phyloP scores from a whole-genome alignment of 805 yeast species.

The Deakozyma indianensis region DNA sequence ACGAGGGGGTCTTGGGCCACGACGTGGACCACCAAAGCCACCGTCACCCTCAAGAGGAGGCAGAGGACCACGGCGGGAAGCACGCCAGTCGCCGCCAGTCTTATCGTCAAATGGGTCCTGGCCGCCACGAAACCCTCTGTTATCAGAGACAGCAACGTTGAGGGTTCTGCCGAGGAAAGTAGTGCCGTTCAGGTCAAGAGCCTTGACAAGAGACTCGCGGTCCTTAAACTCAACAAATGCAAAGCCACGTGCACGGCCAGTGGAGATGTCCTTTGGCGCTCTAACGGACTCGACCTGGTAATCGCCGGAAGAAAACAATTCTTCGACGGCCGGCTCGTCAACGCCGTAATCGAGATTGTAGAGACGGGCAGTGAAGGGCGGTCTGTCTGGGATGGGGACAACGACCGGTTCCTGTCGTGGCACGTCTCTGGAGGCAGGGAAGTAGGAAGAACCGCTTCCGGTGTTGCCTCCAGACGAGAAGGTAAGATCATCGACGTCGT shows the following conservation, averaged over 20 bases:
- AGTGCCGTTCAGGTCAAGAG: slow-evolving; percentile 60
- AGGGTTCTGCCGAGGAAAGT: slow-evolving; percentile 56
- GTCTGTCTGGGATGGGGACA: slow-evolving; percentile 75
- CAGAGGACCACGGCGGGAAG: slow-evolving; percentile 11
- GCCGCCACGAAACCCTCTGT: slow-evolving; percentile 25
- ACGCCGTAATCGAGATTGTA: slow-evolving; percentile 76
- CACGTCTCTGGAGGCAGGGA: not conserved
- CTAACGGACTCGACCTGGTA: slow-evolving; percentile 43
- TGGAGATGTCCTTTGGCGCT: slow-evolving; percentile 55
- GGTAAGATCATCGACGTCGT: not conserved
- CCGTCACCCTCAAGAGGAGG: slow-evolving; percentile 3
- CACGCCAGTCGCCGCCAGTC: slow-evolving; percentile 13
- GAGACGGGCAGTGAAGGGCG: slow-evolving; percentile 87
- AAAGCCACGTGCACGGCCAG: slow-evolving; percentile 66
- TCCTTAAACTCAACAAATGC: slow-evolving; percentile 83
- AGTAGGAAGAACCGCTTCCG: not conserved
- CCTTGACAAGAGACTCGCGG: slow-evolving; percentile 62
- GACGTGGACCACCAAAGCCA: slow-evolving; percentile 25
- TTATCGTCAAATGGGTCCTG: slow-evolving; percentile 23
- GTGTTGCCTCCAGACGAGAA: not conserved
- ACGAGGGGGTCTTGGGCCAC: slow-evolving; percentile 22
- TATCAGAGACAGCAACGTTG: slow-evolving; percentile 67
- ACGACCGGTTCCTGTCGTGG: not conserved
- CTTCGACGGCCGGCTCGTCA: slow-evolving; percentile 38
- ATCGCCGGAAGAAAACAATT: slow-evolving; percentile 26